Percentiles rank a stretch among this genome's conserved stretches.
Evolutionary conservation across 1,139 yeast genomes (phyloP).

Genomic region (Debaryomyces sp.): DNA sequence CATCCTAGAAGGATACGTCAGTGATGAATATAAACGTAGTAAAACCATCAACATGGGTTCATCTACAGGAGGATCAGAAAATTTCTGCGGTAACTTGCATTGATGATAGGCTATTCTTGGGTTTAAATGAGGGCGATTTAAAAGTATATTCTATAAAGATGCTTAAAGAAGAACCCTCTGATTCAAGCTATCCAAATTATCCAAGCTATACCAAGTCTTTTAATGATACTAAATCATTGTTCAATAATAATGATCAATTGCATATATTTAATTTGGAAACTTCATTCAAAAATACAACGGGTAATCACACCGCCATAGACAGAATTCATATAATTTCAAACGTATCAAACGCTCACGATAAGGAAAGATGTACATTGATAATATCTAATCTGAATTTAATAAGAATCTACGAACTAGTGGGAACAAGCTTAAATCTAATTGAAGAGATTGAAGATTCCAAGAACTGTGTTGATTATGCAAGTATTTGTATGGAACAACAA

Average conservation of each 20-base stretch:
- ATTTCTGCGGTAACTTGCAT: constrained; percentile 28
- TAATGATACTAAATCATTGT: constrained; percentile 28
- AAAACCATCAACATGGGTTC: constrained; percentile 33
- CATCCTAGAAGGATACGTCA: not conserved
- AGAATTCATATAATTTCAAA: constrained; percentile 15
- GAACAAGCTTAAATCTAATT: constrained; percentile 36
- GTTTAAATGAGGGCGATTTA: constrained; percentile 41
- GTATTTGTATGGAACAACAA: constrained; percentile 20
- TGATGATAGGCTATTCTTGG: constrained; percentile 31
- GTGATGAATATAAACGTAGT: constrained; percentile 36
- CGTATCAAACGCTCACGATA: constrained; percentile 21
- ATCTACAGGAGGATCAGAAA: constrained; percentile 23
- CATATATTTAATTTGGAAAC: constrained; percentile 20
- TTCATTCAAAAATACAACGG: constrained; percentile 28
- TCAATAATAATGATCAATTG: constrained; percentile 23
- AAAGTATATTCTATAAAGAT: constrained; percentile 18
- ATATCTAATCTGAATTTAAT: constrained; percentile 29
- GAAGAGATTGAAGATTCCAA: constrained; percentile 32
- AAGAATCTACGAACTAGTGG: constrained; percentile 37
- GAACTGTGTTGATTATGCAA: constrained; percentile 18
- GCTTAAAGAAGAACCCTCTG: not conserved
- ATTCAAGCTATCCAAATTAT: not conserved
- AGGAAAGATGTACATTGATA: constrained; percentile 28
- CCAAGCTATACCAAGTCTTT: constrained; percentile 24
- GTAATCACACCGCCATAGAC: constrained; percentile 23